These are phyloP conservation scores for Skeletonema grethae DNA, from an alignment of 108 stramenopile species.

Conservation along the genomic window DNA sequence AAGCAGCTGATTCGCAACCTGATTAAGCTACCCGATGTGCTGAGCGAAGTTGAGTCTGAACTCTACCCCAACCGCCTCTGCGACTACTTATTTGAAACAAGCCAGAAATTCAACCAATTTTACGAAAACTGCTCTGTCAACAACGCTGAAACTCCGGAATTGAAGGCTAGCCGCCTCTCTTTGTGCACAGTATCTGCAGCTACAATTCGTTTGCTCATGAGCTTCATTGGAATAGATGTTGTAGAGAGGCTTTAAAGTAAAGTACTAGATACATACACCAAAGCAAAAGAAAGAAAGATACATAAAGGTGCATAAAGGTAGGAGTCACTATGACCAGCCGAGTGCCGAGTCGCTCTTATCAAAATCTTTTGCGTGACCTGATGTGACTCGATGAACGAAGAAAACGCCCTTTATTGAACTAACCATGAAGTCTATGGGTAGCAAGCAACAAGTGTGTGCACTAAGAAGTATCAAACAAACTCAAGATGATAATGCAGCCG, in stretches of 20 bases:
- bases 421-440: too few relatives aligned
- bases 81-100: conserved; percentile 92
- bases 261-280: too few relatives aligned
- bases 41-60: conserved; percentile 87
- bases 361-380: too few relatives aligned
- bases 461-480: too few relatives aligned
- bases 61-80: conserved; percentile 94
- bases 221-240: conserved; percentile 90
- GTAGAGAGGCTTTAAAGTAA: conserved; percentile 82
- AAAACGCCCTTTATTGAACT: too few relatives aligned
- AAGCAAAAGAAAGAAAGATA: too few relatives aligned
- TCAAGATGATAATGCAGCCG: too few relatives aligned
- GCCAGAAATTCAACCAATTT: conserved; percentile 90
- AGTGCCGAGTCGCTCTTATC: too few relatives aligned
- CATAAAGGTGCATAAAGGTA: too few relatives aligned
- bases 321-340: too few relatives aligned
- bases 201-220: conserved; percentile 81
- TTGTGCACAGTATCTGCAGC: conserved; percentile 92
- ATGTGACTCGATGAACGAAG: too few relatives aligned
- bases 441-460: too few relatives aligned
- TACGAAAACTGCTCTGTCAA: conserved; percentile 92
- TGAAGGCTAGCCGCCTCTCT: conserved; percentile 84
- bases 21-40: conserved; percentile 73
- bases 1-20: conserved; percentile 90
- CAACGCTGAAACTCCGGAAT: conserved; percentile 75